phyloP scores from a whole-genome alignment of 345 rosid species.

The Pugionium cornutum region DNA sequence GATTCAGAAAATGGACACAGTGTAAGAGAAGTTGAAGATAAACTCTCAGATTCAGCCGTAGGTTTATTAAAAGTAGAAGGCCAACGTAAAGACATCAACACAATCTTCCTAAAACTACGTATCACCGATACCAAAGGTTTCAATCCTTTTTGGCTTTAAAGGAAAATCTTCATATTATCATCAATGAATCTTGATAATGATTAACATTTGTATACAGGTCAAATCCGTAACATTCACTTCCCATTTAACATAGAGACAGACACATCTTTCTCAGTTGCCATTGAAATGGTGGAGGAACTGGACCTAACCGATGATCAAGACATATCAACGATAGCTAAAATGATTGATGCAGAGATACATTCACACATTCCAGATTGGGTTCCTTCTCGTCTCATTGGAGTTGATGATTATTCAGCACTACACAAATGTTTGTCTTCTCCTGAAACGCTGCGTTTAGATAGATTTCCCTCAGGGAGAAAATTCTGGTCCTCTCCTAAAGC shows the following conservation, averaged over 20 bases:
- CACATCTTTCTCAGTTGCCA: slow-evolving; percentile 81
- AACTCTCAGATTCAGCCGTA: slow-evolving; percentile 43
- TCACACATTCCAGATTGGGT: slow-evolving; percentile 76
- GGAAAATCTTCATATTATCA: neutral
- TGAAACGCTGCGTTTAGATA: slow-evolving; percentile 56
- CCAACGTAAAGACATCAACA: slow-evolving; percentile 71
- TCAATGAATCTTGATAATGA: neutral
- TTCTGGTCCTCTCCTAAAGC: slow-evolving; percentile 83
- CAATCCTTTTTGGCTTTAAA: slow-evolving; percentile 22
- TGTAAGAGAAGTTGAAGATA: slow-evolving; percentile 30
- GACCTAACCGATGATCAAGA: slow-evolving; percentile 93
- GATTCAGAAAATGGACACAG: slow-evolving; percentile 48
- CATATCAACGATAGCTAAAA: slow-evolving; percentile 65
- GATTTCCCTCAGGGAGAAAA: slow-evolving; percentile 78
- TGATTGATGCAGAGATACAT: slow-evolving; percentile 76
- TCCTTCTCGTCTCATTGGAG: slow-evolving; percentile 40
- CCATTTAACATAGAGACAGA: slow-evolving; percentile 88
- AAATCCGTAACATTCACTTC: slow-evolving; percentile 86
- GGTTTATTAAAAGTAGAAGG: slow-evolving; percentile 74
- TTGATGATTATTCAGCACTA: slow-evolving; percentile 33
- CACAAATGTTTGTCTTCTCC: slow-evolving; percentile 42
- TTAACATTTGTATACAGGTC: slow-evolving; percentile 48
- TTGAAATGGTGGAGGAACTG: slow-evolving; percentile 95
- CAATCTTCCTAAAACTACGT: slow-evolving; percentile 81
- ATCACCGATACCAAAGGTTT: slow-evolving; percentile 85